These are phyloP conservation scores for Babesia ovis DNA, from an alignment of 169 alveolate genomes.

Conservation along the genomic window DNA sequence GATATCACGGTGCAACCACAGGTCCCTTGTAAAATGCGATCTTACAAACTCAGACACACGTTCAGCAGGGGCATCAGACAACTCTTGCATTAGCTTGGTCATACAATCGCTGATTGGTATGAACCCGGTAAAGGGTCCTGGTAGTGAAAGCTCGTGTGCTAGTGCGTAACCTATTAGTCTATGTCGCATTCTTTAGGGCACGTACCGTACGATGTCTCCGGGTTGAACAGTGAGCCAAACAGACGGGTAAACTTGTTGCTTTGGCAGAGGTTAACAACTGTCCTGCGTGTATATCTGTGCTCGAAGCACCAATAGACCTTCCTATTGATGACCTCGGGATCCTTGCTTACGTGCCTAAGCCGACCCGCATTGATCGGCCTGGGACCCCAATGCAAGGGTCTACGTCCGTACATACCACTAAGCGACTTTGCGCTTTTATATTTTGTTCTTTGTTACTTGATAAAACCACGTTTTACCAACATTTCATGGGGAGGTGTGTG, in stretches of 20 bases:
- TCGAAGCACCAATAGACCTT: constrained; percentile 80
- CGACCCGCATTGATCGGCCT: constrained; percentile 38
- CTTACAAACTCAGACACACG: constrained; percentile 68
- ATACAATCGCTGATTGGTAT: constrained; percentile 72
- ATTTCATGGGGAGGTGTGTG: constrained; percentile 18
- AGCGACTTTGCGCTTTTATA: not conserved
- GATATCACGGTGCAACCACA: constrained; percentile 77
- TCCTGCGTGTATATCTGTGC: constrained; percentile 69
- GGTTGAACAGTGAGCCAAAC: constrained; percentile 37
- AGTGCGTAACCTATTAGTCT: constrained; percentile 61
- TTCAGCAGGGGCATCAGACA: constrained; percentile 32
- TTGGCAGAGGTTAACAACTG: constrained; percentile 65
- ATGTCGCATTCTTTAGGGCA: not conserved
- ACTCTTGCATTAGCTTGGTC: constrained; percentile 35
- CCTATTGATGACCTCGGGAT: constrained; percentile 76
- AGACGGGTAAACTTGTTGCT: constrained; percentile 28
- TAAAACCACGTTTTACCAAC: not conserved
- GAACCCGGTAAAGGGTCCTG: constrained; percentile 81
- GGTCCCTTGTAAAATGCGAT: constrained; percentile 70
- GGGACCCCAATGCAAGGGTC: constrained; percentile 42
- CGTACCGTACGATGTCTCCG: constrained; percentile 48
- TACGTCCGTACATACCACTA: constrained; percentile 12
- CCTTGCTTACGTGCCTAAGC: constrained; percentile 61
- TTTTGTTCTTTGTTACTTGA: too few species aligned
- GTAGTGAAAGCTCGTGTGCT: constrained; percentile 74